Percentiles rank a stretch among this genome's conserved stretches.
These are phyloP conservation scores for Coccomyxa subellipsoidea DNA, from an alignment of 163 green algal genomes.

Conservation along the genomic window DNA sequence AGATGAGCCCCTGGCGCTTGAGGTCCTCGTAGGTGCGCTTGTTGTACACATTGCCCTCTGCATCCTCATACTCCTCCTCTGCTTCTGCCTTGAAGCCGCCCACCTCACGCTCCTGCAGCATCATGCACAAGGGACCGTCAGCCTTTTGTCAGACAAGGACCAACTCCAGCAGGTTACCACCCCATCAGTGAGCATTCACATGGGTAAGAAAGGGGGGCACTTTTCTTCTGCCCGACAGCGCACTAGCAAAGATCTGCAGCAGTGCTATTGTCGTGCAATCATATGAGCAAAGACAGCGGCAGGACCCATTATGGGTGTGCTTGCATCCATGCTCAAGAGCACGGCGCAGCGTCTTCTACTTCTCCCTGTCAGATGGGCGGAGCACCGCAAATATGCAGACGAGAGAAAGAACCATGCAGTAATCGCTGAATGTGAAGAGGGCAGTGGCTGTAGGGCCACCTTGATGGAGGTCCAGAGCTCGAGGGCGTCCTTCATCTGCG, in stretches of 20 bases:
- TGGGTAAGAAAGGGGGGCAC: too few species aligned
- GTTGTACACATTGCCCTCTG: constrained; percentile 94
- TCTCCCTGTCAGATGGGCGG: too few species aligned
- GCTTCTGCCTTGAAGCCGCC: constrained; percentile 69
- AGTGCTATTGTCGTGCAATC: too few species aligned
- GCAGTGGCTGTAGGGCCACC: constrained; percentile 24
- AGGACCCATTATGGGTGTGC: too few species aligned
- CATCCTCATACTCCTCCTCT: constrained; percentile 96
- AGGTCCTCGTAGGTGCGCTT: constrained; percentile 91
- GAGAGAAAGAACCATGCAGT: too few species aligned
- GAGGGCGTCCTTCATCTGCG: constrained; percentile 82
- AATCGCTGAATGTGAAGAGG: neutral
- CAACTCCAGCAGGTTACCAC: neutral
- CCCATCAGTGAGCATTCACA: too few species aligned
- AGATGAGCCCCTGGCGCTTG: constrained; percentile 87
- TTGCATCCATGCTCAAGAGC: too few species aligned
- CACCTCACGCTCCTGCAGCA: constrained; percentile 33
- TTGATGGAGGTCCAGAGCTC: constrained; percentile 78
- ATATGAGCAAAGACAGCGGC: too few species aligned
- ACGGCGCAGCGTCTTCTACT: too few species aligned
- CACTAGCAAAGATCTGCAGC: too few species aligned
- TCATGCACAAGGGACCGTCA: neutral
- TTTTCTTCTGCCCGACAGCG: too few species aligned
- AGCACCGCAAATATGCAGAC: too few species aligned
- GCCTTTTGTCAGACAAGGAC: neutral